Base-by-base conservation (phyloP, 805 yeast species). In the Ogataea polymorpha region DNA sequence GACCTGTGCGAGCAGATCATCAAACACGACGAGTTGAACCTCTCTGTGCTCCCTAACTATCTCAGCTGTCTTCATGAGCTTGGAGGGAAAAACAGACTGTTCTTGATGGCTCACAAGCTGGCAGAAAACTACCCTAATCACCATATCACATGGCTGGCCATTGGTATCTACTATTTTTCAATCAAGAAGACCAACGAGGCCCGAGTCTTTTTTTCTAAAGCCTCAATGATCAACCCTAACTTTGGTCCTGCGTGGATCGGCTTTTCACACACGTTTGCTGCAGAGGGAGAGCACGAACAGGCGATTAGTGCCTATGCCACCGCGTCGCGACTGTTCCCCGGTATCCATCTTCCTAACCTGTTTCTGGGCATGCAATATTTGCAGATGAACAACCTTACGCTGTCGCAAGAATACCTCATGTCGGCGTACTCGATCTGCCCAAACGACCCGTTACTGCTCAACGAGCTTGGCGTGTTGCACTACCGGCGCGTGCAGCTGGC, bases 251-350 rank as follows among this genome's bases (percentile, higher is more conserved):
- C 98, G 1, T 93, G 99, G 99, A 80, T 93, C 24, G 99, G 97
- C 2, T 93, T 93, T 67, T 98, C 98, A 1, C 98, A 91, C 56
- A 90, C 98, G 0, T 93, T 90, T 74, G 96, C 96, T 0, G 82
- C 86, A 3, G 99, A 93, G 61, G 95, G 96, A n/a, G 99, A 93
- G 63, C 97, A 93, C 61, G 99, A 93, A 61, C 98, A 93, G 63
- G 98, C 98, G 1, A 84, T 93, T 16, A 84, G 96, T 42, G 98
- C 98, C 0, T 93, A 90, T 63, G 90, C 98, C 2, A 90, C 96
- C 10, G 97, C 97, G 0, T 88, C 96, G 1, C 70, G 96, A 46
- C 72, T 90, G 31, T 93, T 93, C 55, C 89, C 90, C 0, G 95
- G 96, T 1, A 82, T 90, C 3, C 97, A 93, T 60, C 65, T 90